phyloP scores from a whole-genome alignment of 2,329 filamentous ascomycete genomes.

The Triangularia verruculosa region DNA sequence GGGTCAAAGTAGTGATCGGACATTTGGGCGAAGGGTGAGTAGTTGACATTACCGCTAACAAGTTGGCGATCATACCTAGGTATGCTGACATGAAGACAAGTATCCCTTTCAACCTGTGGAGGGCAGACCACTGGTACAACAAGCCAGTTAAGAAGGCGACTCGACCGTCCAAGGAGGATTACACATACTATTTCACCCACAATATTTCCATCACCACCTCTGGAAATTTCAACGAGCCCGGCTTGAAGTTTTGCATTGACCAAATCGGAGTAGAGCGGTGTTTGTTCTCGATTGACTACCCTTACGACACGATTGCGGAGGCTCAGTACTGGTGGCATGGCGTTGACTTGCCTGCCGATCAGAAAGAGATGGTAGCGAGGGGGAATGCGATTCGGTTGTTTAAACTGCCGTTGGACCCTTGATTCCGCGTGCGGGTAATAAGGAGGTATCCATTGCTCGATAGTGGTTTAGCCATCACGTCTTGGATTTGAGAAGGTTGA shows the following conservation, averaged over 20 bases:
- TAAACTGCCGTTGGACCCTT: slow-evolving; percentile 33
- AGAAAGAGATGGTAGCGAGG: slow-evolving; percentile 32
- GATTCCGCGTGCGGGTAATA: background rate
- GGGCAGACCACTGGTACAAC: slow-evolving; percentile 44
- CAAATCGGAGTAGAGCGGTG: slow-evolving; percentile 39
- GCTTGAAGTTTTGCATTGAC: slow-evolving; percentile 40
- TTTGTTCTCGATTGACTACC: slow-evolving; percentile 41
- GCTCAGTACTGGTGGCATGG: slow-evolving; percentile 35
- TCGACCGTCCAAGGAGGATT: slow-evolving; percentile 39
- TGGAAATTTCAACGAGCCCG: slow-evolving; percentile 40
- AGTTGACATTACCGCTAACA: background rate
- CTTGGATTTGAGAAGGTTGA: no score
- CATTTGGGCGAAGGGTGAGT: slow-evolving; percentile 43
- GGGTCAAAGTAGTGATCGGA: slow-evolving; percentile 41
- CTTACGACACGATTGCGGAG: slow-evolving; percentile 34
- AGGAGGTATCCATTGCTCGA: background rate
- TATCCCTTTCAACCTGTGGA: slow-evolving; percentile 43
- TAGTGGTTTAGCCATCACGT: no score
- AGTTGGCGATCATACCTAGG: background rate
- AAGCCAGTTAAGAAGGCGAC: slow-evolving; percentile 39
- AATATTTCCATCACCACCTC: slow-evolving; percentile 43
- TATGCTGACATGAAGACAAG: slow-evolving; percentile 25
- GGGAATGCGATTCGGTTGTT: slow-evolving; percentile 35
- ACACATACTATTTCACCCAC: slow-evolving; percentile 39
- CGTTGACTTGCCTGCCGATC: slow-evolving; percentile 29